These are phyloP conservation scores for Viridothelium virens DNA, from an alignment of 495 filamentous ascomycete genomes.

Conservation along the genomic window DNA sequence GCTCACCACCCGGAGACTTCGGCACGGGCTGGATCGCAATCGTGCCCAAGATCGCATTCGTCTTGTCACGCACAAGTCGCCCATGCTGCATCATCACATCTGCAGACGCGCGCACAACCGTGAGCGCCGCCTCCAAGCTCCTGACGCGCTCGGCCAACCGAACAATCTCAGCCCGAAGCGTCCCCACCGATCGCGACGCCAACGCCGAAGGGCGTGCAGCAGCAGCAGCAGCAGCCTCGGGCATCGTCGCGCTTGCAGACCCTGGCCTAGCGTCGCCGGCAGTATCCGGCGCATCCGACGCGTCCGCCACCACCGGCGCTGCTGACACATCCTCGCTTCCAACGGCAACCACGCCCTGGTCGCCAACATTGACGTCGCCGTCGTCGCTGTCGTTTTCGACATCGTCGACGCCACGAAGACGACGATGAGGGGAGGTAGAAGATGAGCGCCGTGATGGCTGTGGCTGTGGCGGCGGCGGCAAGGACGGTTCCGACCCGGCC, in stretches of 20 bases:
- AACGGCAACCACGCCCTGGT: background rate
- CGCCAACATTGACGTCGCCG: background rate
- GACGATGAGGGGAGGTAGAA: too few species aligned
- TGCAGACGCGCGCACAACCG: background rate
- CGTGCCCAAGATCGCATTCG: background rate
- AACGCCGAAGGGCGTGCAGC: background rate
- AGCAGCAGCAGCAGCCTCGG: background rate
- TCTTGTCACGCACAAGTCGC: background rate
- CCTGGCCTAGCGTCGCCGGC: background rate
- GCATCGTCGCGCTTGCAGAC: background rate
- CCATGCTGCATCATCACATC: background rate
- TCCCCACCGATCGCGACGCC: background rate
- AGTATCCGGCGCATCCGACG: constrained; percentile 11
- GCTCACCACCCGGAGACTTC: background rate
- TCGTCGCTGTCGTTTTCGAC: too few species aligned
- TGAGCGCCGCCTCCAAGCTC: background rate
- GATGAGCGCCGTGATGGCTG: too few species aligned
- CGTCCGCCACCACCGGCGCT: background rate
- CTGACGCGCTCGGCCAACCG: background rate
- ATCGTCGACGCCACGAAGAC: too few species aligned
- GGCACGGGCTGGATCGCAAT: background rate
- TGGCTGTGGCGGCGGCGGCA: too few species aligned
- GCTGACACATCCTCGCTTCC: background rate
- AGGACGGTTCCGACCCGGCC: too few species aligned
- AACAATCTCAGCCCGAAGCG: background rate